These are phyloP conservation scores for Cladosporium sp. DNA, from an alignment of 2,329 filamentous ascomycete genomes.

Conservation along the genomic window DNA sequence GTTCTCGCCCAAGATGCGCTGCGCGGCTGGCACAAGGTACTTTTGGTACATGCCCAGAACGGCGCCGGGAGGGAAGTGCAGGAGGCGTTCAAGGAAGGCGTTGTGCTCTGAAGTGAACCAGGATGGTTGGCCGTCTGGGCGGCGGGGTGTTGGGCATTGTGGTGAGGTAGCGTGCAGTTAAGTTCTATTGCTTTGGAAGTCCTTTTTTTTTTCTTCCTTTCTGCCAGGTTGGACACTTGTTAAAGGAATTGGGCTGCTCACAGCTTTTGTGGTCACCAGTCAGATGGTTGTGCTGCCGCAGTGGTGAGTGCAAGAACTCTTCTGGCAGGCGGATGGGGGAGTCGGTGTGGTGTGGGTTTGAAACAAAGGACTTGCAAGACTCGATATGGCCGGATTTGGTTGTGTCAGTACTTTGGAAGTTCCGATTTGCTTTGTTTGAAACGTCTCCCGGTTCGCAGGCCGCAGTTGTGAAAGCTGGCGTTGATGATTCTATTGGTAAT, in stretches of 20 bases:
- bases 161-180: background rate
- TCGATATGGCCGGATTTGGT: background rate
- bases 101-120: conserved; percentile 9
- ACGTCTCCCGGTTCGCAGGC: background rate
- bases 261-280: background rate
- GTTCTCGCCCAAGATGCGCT: background rate
- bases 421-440: background rate
- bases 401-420: background rate
- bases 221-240: background rate
- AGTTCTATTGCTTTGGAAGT: no score
- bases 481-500: background rate
- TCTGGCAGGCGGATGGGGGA: background rate
- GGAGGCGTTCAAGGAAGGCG: conserved; percentile 1
- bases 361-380: background rate
- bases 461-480: background rate
- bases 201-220: background rate
- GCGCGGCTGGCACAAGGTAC: conserved; percentile 4
- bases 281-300: background rate
- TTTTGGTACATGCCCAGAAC: background rate
- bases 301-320: background rate
- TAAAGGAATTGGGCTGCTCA: background rate
- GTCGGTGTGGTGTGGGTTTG: background rate
- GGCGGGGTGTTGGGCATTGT: background rate
- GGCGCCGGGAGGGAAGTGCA: background rate
- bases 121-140: background rate